Evolutionary conservation across 108 stramenopile species (phyloP), one percentile per base, ranked within the genome.

Genomic region (Epipyxis sp.): DNA sequence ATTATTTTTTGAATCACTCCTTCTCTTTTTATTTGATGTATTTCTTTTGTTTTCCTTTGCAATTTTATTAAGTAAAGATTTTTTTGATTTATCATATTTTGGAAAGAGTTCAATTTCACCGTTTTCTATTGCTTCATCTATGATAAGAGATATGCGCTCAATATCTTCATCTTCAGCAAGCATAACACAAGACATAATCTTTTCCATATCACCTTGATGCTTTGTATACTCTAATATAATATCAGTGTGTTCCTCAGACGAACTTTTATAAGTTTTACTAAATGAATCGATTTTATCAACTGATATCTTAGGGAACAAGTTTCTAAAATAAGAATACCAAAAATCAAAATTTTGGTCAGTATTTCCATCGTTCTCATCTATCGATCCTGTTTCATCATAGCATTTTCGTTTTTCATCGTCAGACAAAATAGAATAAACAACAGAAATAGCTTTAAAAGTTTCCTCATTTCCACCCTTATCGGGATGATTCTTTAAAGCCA

Each of bases 391-490:
- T 25, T 65, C 50, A 42, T 74, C 71, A 37, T 74, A 74, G 46
- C 16, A 6, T 74, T 57, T 74, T 42, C 71, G 3, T 32, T 25
- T 74, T 29, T 57, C 50, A 27, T 74, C 71, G 43, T 74, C 71
- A 30, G 13, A 6, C 20, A 74, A 25, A 32, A 74, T 74, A 42
- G 71, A 6, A 57, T 74, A 42, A 37, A 32, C 71, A 13, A 74
- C 25, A 10, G 13, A 74, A 20, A 74, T 16, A 27, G 71, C 71
- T 74, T 74, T 13, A 39, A 74, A 74, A 29, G 37, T 74, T 42
- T 74, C 71, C 43, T 46, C 27, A 6, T 74, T 42, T 34, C 71
- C 71, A 13, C 71, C 71, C 43, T 74, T 74, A 39, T 74, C 71
- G 3, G 71, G 71, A 57, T 74, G 71, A 37, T 74, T 37, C 34